Conservation (phyloP, 371 early-diverging fungal genomes). For the Rhizopus sp. region DNA sequence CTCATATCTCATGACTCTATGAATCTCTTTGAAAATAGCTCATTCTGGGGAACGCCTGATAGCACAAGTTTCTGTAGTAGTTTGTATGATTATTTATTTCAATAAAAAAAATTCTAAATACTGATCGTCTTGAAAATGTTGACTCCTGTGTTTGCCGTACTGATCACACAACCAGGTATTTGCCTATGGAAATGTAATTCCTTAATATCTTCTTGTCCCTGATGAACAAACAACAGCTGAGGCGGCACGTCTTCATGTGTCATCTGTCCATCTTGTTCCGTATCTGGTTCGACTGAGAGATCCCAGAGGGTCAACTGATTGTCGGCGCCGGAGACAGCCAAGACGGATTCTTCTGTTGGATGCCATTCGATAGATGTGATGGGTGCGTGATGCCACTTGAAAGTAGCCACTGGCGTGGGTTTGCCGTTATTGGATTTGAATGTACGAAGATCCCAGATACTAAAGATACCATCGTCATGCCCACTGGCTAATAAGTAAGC, state of each 20-base stretch:
- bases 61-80: no score
- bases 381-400: slow-evolving; percentile 92
- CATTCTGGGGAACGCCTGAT: no score
- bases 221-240: slow-evolving; percentile 95
- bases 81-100: no score
- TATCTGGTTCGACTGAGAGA: slow-evolving; percentile 91
- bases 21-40: no score
- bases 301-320: slow-evolving; percentile 98
- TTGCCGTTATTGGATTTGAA: slow-evolving; percentile 54
- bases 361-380: slow-evolving; percentile 98
- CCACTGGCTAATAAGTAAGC: slow-evolving; percentile 91
- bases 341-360: slow-evolving; percentile 88
- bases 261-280: slow-evolving; percentile 77
- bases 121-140: slow-evolving; percentile 95
- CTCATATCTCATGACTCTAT: no score
- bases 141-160: slow-evolving; percentile 88
- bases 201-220: slow-evolving; percentile 92
- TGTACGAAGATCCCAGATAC: slow-evolving; percentile 94
- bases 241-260: slow-evolving; percentile 88
- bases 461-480: slow-evolving; percentile 90
- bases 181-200: slow-evolving; percentile 97
- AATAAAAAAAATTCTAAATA: slow-evolving; percentile 20
- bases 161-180: slow-evolving; percentile 87
- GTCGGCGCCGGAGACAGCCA: slow-evolving; percentile 94
- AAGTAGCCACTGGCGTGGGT: slow-evolving; percentile 90